Evolutionary conservation across 345 rosid genomes (phyloP), one percentile per base, ranked within the genome.

Genomic region (Camelina laxa): DNA sequence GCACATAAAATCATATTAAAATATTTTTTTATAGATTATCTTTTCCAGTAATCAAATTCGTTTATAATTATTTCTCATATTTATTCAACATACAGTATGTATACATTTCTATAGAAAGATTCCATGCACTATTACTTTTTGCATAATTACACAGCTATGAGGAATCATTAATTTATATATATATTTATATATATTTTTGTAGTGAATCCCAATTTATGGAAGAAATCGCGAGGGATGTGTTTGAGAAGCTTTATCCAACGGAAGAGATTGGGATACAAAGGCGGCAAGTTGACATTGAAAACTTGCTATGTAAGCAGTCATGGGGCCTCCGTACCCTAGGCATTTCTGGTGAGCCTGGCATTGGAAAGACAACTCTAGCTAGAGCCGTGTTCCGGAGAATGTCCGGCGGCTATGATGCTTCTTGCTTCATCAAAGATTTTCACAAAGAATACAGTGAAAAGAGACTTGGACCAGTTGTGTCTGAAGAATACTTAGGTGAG

Each of bases 351-450:
- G 55, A 50, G 6, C 14, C 24, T 50, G 55, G 55, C 14, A 50
- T 20, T 10, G 55, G 55, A 19, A 50, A 50, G 55, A 50, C 55
- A 2, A 50, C 55, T 19, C 55, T 50, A 50, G 55, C 55, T 50
- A 50, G 13, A 50, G 55, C 55, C 2, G 14, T 20, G 1, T 50
- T 50, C 10, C 27, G 55, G 2, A 19, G 27, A 50, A 9, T 50
- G 22, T 20, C 55, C 4, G 0, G 27, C 20, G 2, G 14, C 8
- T 50, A 50, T 20, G 55, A 50, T 50, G 27, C 14, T 50, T 50
- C 55, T 20, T 50, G 55, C 55, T 50, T 19, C 55, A 19, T 50
- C 55, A 20, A n/a, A 9, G 27, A 50, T 19, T 50, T 50, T 19
- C 3, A 50, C 55, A 20, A 50, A 50, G 24, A 19, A 9, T 50